Percentiles rank a stretch among this genome's conserved stretches.
Evolutionary conservation across 352 stramenopile species (phyloP).

Genomic region (Globisporangium uncinulatum): DNA sequence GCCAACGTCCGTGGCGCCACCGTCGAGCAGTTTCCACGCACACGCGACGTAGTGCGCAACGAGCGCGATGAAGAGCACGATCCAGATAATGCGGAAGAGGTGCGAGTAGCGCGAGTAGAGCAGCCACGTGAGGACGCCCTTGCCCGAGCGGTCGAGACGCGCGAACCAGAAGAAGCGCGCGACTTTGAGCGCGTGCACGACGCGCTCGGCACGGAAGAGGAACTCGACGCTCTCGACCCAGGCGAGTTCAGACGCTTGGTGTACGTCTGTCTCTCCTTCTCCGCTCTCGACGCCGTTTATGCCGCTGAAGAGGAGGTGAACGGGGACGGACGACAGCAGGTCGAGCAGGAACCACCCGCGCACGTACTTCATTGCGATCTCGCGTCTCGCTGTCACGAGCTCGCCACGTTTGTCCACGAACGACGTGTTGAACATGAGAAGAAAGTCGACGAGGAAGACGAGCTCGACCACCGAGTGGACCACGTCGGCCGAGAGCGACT

Average conservation of each 20-base stretch:
- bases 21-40: constrained; percentile 31
- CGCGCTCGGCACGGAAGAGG: constrained; percentile 18
- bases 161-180: constrained; percentile 5
- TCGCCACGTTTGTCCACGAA: constrained; percentile 21
- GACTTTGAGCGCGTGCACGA: constrained; percentile 1
- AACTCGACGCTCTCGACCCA: constrained; percentile 10
- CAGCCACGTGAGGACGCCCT: constrained; percentile 18
- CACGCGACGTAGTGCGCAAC: constrained; percentile 50
- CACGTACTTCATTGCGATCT: constrained; percentile 22
- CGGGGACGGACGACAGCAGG: neutral
- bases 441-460: constrained; percentile 18
- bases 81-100: constrained; percentile 27
- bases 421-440: constrained; percentile 28
- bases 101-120: constrained; percentile 31
- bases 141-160: neutral
- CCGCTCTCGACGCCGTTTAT: no score
- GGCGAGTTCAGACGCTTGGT: neutral
- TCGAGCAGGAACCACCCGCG: constrained; percentile 21
- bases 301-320: no score
- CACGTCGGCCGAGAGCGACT: neutral
- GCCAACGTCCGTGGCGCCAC: neutral
- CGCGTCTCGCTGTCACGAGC: constrained; percentile 15
- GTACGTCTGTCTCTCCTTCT: constrained; percentile 1
- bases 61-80: constrained; percentile 32
- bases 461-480: constrained; percentile 10